Base-by-base conservation (phyloP, 176 grass and related monocot genomes). In the Lolium multiflorum region DNA sequence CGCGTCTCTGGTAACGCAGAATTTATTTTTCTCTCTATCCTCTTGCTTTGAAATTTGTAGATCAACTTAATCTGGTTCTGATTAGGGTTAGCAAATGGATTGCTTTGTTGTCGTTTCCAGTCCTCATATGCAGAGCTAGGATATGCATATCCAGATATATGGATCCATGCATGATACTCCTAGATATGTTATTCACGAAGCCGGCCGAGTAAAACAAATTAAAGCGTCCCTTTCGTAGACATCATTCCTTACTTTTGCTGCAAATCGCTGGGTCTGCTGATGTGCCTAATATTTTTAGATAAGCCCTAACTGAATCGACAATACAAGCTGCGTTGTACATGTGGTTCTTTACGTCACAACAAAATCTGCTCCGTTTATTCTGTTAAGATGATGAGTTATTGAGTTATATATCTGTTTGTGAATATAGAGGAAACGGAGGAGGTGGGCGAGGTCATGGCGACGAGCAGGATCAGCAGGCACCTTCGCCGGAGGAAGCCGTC, bases 71-170 rank as follows among this genome's bases (percentile, higher is more conserved):
- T 68, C 31, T 68, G 65, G 14, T 68, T 68, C 60, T 12, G 1
- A 15, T 15, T 16, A 68, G 31, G 31, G 28, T 39, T 65, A 65
- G 65, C 31, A 37, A 9, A 60, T 60, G 2, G 6, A 25, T 65
- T 15, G 13, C 6, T 68, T 68, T 65, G 62, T 15, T 7, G 22
- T 69, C 31, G 15, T 18, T 28, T 64, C 24, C 9, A 10, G 49
- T 64, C 24, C 5, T 28, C 60, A 7, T 56, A 63, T 26, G 14
- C 57, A 20, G 57, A 59, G 20, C 55, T 62, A 25, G 59, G 4
- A 62, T 65, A 31, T 15, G 7, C 46, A 74, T 25, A 74, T 50
- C 71, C n/a, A 74, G 12, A 74, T 74, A 74, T 74, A 26, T 74
- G 13, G 16, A 43, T 43, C 41, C 2, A 15, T 73, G 5, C 5